These are phyloP conservation scores for Blastocystis sp. DNA, from an alignment of 352 stramenopile species.

Conservation along the genomic window DNA sequence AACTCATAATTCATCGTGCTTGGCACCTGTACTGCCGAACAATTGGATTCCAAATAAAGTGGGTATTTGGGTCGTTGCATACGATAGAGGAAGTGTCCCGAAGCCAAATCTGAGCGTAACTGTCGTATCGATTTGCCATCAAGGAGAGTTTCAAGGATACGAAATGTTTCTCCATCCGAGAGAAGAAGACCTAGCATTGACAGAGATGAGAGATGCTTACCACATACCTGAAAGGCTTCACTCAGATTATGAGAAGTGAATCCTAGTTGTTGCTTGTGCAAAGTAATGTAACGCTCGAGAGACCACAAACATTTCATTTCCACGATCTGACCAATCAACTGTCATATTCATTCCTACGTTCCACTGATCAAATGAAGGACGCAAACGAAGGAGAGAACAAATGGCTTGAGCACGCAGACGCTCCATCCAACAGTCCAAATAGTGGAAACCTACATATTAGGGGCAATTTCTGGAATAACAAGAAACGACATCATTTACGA, in stretches of 20 bases:
- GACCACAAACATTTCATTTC: no score
- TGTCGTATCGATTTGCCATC: no score
- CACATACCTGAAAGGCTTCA: no score
- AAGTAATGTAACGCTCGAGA: no score
- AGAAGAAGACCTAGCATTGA: no score
- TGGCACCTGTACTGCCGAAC: background rate
- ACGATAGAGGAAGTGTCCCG: background rate
- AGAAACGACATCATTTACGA: slow-evolving; percentile 5
- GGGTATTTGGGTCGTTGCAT: background rate
- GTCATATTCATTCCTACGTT: no score
- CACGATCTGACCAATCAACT: no score
- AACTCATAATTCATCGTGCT: background rate
- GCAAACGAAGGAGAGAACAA: background rate
- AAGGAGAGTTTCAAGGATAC: background rate
- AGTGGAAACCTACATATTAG: background rate
- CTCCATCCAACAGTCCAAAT: slow-evolving; percentile 3
- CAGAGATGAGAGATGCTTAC: no score
- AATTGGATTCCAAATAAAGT: background rate
- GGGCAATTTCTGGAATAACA: background rate
- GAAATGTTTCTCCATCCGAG: background rate
- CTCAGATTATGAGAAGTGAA: no score
- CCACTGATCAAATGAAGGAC: background rate
- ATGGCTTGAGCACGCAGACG: background rate
- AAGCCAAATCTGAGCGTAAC: no score
- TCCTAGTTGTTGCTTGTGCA: no score